Percentiles rank a stretch among this genome's conserved stretches.
These are phyloP conservation scores for Entomortierella lignicola DNA, from an alignment of 192 early-diverging fungal genomes.

Conservation along the genomic window DNA sequence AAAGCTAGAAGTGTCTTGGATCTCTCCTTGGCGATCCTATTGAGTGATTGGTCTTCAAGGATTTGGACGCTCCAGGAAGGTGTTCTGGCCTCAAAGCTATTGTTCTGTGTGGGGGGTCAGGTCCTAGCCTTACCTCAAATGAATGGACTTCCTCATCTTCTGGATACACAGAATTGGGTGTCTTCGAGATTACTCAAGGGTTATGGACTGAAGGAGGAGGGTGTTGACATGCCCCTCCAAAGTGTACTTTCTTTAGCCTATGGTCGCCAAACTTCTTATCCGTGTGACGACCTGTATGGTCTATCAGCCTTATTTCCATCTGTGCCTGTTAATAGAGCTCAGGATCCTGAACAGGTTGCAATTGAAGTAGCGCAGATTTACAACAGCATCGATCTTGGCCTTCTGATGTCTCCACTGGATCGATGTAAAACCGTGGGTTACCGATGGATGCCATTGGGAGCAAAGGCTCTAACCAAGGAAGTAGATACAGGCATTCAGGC, in stretches of 20 bases:
- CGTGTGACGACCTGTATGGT: constrained; percentile 12
- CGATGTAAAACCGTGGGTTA: constrained; percentile 12
- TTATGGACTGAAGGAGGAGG: not conserved
- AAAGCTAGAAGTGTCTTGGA: constrained; percentile 10
- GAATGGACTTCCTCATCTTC: not conserved
- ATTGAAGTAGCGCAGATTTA: constrained; percentile 14
- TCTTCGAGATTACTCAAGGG: not conserved
- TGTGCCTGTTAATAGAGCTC: not conserved
- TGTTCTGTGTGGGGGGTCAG: constrained; percentile 11
- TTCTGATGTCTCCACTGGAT: not conserved
- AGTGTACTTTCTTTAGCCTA: not conserved
- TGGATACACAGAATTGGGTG: constrained; percentile 7
- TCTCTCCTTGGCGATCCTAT: constrained; percentile 14
- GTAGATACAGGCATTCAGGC: constrained; percentile 4
- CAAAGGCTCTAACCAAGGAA: not conserved
- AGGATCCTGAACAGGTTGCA: constrained; percentile 8
- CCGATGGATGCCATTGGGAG: constrained; percentile 12
- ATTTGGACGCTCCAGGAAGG: constrained; percentile 21
- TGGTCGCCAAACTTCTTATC: constrained; percentile 16
- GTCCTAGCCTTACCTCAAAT: constrained; percentile 21
- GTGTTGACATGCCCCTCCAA: not conserved
- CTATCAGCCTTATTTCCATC: constrained; percentile 19
- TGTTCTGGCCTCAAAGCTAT: constrained; percentile 23
- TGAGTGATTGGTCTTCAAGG: constrained; percentile 24
- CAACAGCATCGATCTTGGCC: not conserved